phyloP scores from a whole-genome alignment of 1,284 basidiomycete species.

The Kalmanozyma brasiliensis region DNA sequence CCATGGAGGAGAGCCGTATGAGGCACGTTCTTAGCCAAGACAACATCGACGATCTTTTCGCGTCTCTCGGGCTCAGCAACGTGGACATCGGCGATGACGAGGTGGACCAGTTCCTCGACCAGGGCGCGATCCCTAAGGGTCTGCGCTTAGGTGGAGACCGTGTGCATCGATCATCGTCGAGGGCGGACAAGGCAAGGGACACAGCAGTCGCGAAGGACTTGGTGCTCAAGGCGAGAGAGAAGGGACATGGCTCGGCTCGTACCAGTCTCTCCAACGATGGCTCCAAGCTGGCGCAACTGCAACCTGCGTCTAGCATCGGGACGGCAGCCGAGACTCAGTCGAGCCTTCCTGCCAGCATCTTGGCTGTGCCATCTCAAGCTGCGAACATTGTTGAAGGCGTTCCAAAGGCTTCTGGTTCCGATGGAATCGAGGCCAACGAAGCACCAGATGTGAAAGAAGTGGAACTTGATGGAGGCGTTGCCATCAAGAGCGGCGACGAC shows the following conservation, averaged over 20 bases:
- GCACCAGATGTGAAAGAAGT: constrained; percentile 1
- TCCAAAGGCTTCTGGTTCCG: constrained; percentile 2
- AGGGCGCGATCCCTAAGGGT: constrained; percentile 55
- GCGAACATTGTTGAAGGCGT: constrained; percentile 2
- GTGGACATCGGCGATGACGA: constrained; percentile 58
- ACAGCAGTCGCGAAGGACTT: constrained; percentile 48
- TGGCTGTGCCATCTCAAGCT: constrained; percentile 1
- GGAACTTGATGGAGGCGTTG: neutral
- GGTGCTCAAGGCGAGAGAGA: constrained; percentile 42
- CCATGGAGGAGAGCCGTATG: constrained; percentile 44
- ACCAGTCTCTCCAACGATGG: constrained; percentile 13
- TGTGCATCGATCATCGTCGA: constrained; percentile 33
- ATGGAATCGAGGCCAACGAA: constrained; percentile 4
- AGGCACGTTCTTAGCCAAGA: constrained; percentile 50
- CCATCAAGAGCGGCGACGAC: neutral
- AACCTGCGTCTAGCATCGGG: constrained; percentile 16
- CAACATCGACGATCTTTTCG: constrained; percentile 61
- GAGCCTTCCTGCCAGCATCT: neutral
- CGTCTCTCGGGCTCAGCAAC: constrained; percentile 58
- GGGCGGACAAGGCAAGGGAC: constrained; percentile 54
- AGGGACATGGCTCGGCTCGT: constrained; percentile 37
- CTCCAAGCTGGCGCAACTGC: constrained; percentile 1
- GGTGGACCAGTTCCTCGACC: constrained; percentile 58
- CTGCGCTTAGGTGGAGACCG: constrained; percentile 42
- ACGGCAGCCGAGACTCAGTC: constrained; percentile 9